phyloP scores from a whole-genome alignment of 176 grass and related monocot species.

The Carex myosuroides region DNA sequence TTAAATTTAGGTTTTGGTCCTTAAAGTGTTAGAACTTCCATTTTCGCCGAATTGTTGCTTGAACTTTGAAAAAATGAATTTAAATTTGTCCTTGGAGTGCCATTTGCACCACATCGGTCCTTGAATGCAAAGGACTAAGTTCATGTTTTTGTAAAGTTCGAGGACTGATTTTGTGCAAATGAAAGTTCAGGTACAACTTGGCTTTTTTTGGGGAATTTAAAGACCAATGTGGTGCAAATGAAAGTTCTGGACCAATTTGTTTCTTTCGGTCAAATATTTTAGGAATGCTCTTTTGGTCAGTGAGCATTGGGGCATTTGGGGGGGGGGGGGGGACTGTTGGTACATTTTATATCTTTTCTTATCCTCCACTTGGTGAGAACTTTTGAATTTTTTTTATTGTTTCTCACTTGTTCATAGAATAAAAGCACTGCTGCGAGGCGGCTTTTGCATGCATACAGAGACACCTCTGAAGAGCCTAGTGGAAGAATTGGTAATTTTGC shows the following conservation, averaged over 20 bases:
- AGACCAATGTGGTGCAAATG: background rate
- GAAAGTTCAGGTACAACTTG: background rate
- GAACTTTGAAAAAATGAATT: no score
- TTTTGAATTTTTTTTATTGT: background rate
- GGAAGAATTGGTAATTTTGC: conserved; percentile 4
- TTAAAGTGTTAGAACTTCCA: background rate
- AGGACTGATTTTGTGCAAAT: background rate
- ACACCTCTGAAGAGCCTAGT: background rate
- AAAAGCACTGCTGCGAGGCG: conserved; percentile 2
- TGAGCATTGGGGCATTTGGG: no score
- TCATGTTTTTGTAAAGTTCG: background rate
- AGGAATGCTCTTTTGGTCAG: no score
- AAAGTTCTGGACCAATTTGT: background rate
- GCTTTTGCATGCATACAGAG: conserved; percentile 19
- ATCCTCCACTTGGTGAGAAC: background rate
- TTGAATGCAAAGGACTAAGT: background rate
- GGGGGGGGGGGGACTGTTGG: no score
- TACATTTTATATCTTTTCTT: background rate
- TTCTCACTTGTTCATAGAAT: conserved; percentile 19
- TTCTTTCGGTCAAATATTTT: background rate
- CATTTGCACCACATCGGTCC: background rate
- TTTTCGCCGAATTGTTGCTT: background rate
- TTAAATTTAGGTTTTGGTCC: background rate
- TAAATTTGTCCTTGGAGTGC: background rate
- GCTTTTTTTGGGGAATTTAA: background rate